These are phyloP conservation scores for Metarhizium rileyi DNA, from an alignment of 2,329 filamentous ascomycete species.

Conservation along the genomic window DNA sequence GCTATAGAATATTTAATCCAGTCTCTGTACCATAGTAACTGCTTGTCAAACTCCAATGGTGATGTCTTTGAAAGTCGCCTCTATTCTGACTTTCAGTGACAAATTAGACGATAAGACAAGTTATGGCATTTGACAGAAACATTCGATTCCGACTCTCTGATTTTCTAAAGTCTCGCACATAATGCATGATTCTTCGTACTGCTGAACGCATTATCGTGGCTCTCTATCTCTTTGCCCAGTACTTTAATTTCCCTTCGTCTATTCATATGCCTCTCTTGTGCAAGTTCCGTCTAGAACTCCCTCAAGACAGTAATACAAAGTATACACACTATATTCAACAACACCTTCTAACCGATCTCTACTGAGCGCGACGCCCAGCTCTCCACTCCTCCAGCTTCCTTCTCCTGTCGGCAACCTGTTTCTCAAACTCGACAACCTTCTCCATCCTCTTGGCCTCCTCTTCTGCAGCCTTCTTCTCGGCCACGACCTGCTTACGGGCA, in stretches of 20 bases:
- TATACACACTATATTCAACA: neutral
- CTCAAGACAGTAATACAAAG: neutral
- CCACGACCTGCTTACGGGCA: constrained; percentile 53
- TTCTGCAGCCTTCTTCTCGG: constrained; percentile 36
- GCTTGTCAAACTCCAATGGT: neutral
- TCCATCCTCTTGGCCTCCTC: constrained; percentile 42
- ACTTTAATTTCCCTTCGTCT: neutral
- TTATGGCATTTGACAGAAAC: neutral
- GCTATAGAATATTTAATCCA: constrained; percentile 6
- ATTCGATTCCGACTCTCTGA: neutral
- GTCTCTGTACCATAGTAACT: constrained; percentile 6
- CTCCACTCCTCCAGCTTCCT: constrained; percentile 39
- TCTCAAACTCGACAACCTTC: constrained; percentile 51
- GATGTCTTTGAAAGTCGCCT: neutral
- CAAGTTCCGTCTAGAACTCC: neutral
- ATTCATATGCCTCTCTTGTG: neutral
- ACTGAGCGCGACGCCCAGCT: constrained; percentile 19
- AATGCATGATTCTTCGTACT: neutral
- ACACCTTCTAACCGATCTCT: neutral
- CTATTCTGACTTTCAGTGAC: too few species aligned
- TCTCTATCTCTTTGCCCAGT: neutral
- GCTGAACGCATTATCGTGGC: too few species aligned
- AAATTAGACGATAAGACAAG: neutral
- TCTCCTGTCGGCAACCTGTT: constrained; percentile 42
- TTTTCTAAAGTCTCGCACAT: neutral